Evolutionary conservation across 257 asterid species (phyloP), one percentile per base, ranked within the genome.

Genomic region (Fraxinus americana): DNA sequence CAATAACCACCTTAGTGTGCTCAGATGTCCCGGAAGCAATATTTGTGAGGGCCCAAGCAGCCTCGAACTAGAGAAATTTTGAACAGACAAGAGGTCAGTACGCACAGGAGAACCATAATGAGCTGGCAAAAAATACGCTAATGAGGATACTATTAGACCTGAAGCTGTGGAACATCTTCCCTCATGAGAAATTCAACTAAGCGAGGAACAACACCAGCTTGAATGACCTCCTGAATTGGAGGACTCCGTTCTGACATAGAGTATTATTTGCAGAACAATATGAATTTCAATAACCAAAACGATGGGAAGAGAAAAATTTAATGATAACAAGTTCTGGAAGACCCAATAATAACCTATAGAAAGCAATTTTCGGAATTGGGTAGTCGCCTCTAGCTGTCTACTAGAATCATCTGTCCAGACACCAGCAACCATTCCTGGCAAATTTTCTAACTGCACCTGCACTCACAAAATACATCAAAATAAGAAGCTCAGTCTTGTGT

Each of bases 1-100:
- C 94, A 76, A 93, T 90, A 21, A 93, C 95, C 71, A 93, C 95
- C 82, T 86, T 87, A 5, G 97, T 93, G 85, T 93, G 92, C 71
- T 93, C 97, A 70, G 98, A 93, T 63, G 96, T 93, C 38, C 96
- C 98, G 25, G 97, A 93, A 70, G 97, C 97, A 77, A 93, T 89
- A 83, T 93, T 93, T 7, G 98, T 93, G 83, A 93, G 91, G 35
- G 98, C 98, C 96, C 98, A 93, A 69, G 98, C 97, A 27, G 98
- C 98, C 88, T 93, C 98, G 81, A 93, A 92, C 98, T 93, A 83
- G 7, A 78, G 39, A 13, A 71, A 30, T 17, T 72, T 50, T 32
- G 1, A 17, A 35, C 59, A 41, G 0, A 52, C 13, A 23, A 72
- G 14, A 10, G 57, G 21, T 41, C 36, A 68, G 27, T 52, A 72